Evolutionary conservation across 2,329 filamentous ascomycete species (phyloP), one percentile per base, ranked within the genome.

Genomic region (Trichoderma sp.): DNA sequence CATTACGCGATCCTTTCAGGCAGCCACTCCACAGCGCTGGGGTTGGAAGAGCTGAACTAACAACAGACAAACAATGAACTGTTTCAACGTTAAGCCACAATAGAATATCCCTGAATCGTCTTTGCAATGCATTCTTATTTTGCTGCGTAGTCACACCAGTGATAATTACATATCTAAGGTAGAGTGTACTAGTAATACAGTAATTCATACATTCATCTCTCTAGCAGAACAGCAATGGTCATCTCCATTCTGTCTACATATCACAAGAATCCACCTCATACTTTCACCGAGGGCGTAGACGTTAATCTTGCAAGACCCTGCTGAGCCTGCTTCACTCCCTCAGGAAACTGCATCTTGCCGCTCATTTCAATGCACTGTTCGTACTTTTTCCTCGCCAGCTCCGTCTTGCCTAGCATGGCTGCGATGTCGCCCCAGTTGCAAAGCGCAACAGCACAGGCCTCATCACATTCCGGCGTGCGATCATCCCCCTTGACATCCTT

Each of bases 381-480:
- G 78, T 93, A 97, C 77, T 88, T 88, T 75, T 85, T 86, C 76
- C 86, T 86, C 2, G 95, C 94, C 74, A 92, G 86, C 4, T 84
- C 83, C 1, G 85, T 77, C 76, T 92, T 87, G 1, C 92, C 91
- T 72, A 90, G 82, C 87, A 96, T 91, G 74, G 92, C 90, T 0
- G 93, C 91, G 75, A 98, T 91, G 76, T 97, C 93, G 28, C 91
- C 95, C 68, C 97, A 87, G 78, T 97, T 97, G 80, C 93, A 92
- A n/a, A 93, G 90, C 8, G 95, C 92, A 6, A 92, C 92, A 3
- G 92, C 92, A 77, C 95, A 98, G 1, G 92, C 93, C 70, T 92
- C 81, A 79, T 97, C 94, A 78, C 95, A 98, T 78, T 97, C 93
- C 64, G 91, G 86, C 3, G 90, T 93, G 53, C 93, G 86, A 4